A percentile compares a stretch with the other conserved stretches of the same genome.
phyloP scores from a whole-genome alignment of 2,329 filamentous ascomycete species.

The Hirsutella thompsonii region DNA sequence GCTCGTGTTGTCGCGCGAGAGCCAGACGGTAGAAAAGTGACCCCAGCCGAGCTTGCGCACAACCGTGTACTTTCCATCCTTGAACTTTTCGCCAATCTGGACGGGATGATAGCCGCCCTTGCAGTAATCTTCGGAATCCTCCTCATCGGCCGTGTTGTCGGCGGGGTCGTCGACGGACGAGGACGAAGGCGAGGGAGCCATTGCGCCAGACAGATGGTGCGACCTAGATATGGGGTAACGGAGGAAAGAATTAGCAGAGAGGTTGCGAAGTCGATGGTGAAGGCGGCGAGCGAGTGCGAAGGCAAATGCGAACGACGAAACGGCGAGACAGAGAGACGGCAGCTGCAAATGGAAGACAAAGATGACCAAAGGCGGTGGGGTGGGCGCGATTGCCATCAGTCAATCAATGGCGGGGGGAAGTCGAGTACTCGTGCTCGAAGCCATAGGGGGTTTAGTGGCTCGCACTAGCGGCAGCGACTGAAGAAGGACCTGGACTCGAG shows the following conservation, averaged over 20 bases:
- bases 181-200: conserved; percentile 64
- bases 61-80: conserved; percentile 91
- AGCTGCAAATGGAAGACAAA: background rate
- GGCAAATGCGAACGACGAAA: background rate
- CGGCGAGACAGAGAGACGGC: no score
- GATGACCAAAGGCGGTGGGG: background rate
- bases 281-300: background rate
- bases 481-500: background rate
- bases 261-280: conserved; percentile 5
- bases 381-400: background rate
- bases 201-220: conserved; percentile 41
- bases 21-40: conserved; percentile 95
- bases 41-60: conserved; percentile 97
- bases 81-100: conserved; percentile 88
- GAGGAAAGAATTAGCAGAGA: conserved; percentile 2
- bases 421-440: no score
- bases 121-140: conserved; percentile 98
- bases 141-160: conserved; percentile 92
- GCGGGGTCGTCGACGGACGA: conserved; percentile 71
- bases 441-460: background rate
- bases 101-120: conserved; percentile 98
- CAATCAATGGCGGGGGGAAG: no score
- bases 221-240: conserved; percentile 24
- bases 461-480: background rate
- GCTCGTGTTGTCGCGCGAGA: conserved; percentile 69